These are phyloP conservation scores for Pelargonium fulgidum DNA, from an alignment of 441 rosid species.

Conservation along the genomic window DNA sequence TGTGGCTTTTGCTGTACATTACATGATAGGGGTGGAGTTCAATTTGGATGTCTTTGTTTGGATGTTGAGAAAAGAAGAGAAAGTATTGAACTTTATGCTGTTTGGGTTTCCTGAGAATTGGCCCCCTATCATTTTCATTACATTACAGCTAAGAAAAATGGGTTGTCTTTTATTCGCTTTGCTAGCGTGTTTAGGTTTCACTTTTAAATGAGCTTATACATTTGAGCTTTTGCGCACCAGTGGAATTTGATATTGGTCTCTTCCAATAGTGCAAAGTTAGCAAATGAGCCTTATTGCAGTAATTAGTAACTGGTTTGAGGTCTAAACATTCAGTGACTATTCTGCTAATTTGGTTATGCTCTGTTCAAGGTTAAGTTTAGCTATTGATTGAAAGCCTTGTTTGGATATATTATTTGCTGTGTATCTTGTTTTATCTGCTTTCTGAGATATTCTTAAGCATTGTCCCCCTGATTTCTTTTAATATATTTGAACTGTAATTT, in stretches of 20 bases:
- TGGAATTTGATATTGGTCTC: background rate
- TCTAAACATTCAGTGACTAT: background rate
- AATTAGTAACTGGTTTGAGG: background rate
- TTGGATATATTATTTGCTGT: background rate
- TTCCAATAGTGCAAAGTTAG: background rate
- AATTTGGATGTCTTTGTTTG: constrained; percentile 4
- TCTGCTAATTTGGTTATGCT: background rate
- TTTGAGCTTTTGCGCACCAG: background rate
- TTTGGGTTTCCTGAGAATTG: background rate
- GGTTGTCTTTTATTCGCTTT: background rate
- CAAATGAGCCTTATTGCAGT: background rate
- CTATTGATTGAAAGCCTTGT: background rate
- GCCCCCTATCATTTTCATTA: background rate
- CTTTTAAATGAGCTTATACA: background rate
- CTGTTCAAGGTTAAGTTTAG: background rate
- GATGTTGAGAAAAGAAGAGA: constrained; percentile 12
- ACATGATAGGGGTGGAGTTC: background rate
- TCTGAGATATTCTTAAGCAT: background rate
- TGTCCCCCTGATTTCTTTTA: background rate
- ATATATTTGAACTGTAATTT: background rate
- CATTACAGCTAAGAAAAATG: background rate
- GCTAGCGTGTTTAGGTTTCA: background rate
- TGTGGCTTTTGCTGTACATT: background rate
- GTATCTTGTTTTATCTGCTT: background rate
- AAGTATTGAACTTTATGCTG: constrained; percentile 12